A percentile compares a stretch with the other conserved stretches of the same genome.
phyloP scores from a whole-genome alignment of 2,329 filamentous ascomycete genomes.

The Diaporthe velutina region DNA sequence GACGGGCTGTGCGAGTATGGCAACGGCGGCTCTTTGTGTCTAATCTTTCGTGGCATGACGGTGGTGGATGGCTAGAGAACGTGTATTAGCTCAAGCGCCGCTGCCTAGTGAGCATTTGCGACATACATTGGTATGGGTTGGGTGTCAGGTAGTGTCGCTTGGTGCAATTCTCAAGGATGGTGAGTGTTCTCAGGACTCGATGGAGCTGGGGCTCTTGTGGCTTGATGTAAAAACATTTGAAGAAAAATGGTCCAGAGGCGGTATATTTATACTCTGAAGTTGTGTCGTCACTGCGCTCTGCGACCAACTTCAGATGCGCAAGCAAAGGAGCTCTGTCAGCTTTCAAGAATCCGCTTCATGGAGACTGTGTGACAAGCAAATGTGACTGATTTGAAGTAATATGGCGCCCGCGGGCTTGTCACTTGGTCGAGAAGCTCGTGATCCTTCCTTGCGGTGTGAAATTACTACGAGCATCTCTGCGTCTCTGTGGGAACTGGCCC shows the following conservation, averaged over 20 bases:
- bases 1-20: too few species aligned
- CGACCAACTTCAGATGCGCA: neutral
- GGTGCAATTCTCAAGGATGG: neutral
- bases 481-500: too few species aligned
- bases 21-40: neutral
- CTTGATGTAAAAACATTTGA: neutral
- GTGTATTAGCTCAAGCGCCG: too few species aligned
- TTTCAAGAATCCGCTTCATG: neutral
- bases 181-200: neutral
- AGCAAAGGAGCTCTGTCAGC: neutral
- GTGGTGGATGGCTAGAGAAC: too few species aligned
- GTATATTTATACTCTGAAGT: neutral
- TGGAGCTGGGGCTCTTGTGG: neutral
- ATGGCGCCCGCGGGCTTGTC: neutral
- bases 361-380: neutral
- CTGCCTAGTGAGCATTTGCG: too few species aligned
- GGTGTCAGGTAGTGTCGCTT: neutral
- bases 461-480: too few species aligned
- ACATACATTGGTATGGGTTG: neutral
- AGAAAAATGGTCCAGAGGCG: neutral
- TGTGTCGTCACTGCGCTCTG: neutral
- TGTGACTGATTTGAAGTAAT: neutral
- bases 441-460: too few species aligned
- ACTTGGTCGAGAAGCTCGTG: too few species aligned
- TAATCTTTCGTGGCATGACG: too few species aligned